Percentiles rank a stretch among this genome's conserved stretches.
Evolutionary conservation across 768 basidiomycete species (phyloP).

Genomic region (Hydnomerulius pinastri): DNA sequence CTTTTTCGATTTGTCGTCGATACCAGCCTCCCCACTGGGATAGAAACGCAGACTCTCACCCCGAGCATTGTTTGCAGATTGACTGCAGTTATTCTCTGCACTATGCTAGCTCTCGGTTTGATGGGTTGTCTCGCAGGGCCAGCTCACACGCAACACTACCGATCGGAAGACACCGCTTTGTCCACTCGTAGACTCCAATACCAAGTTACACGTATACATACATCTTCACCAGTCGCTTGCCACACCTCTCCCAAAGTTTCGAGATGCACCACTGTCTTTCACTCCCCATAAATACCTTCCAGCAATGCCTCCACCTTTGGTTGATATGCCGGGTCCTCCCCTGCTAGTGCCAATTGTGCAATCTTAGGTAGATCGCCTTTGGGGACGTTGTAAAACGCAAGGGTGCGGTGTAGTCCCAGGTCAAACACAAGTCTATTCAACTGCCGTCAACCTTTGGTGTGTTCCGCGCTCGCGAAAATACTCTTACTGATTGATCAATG

Average conservation of each 20-base stretch:
- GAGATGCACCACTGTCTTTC: background rate
- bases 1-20: too few species aligned
- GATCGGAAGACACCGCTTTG: too few species aligned
- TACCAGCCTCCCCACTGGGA: too few species aligned
- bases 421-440: slow-evolving; percentile 53
- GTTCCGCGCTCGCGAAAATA: background rate
- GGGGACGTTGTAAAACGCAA: slow-evolving; percentile 67
- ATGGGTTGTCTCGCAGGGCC: too few species aligned
- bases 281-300: slow-evolving; percentile 42
- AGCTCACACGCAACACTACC: too few species aligned
- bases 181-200: too few species aligned
- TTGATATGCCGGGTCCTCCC: slow-evolving; percentile 37
- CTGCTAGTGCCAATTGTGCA: slow-evolving; percentile 35
- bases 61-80: too few species aligned
- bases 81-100: too few species aligned
- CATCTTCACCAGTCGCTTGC: too few species aligned
- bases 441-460: slow-evolving; percentile 7
- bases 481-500: slow-evolving; percentile 55
- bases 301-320: slow-evolving; percentile 50
- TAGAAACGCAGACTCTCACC: too few species aligned
- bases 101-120: too few species aligned
- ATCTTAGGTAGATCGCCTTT: slow-evolving; percentile 52
- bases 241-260: background rate
- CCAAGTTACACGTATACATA: too few species aligned
- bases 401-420: slow-evolving; percentile 59